phyloP scores from a whole-genome alignment of 1,284 basidiomycete genomes.

The Phellopilus nigrolimitatus region DNA sequence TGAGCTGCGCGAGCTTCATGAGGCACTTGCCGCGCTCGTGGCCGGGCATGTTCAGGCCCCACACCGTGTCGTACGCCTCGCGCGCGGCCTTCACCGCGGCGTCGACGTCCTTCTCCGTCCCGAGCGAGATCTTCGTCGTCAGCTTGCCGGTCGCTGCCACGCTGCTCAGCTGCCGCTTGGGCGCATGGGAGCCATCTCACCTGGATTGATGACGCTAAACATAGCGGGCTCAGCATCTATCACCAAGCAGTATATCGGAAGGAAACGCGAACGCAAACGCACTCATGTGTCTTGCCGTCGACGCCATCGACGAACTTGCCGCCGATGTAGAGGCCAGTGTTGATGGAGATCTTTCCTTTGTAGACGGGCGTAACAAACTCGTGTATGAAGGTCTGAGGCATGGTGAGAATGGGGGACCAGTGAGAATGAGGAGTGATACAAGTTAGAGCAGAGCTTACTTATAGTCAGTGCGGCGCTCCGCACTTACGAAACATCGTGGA shows the following conservation, averaged over 20 bases:
- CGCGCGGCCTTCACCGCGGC: slow-evolving; percentile 73
- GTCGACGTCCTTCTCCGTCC: slow-evolving; percentile 68
- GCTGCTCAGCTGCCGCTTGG: neutral
- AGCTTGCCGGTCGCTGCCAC: slow-evolving; percentile 62
- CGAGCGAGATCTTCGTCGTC: slow-evolving; percentile 66
- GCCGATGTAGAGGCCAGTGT: no score
- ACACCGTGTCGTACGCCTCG: slow-evolving; percentile 68
- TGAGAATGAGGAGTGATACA: neutral
- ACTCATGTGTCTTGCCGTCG: slow-evolving; percentile 57
- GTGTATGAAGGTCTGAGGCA: slow-evolving; percentile 42
- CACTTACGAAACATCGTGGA: no score
- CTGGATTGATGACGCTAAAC: slow-evolving; percentile 71
- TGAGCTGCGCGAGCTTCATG: slow-evolving; percentile 67
- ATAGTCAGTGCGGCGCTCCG: no score
- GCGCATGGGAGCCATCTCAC: slow-evolving; percentile 28
- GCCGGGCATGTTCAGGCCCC: slow-evolving; percentile 69
- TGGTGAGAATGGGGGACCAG: slow-evolving; percentile 13
- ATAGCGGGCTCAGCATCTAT: no score
- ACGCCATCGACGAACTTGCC: slow-evolving; percentile 72
- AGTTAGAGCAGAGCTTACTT: no score
- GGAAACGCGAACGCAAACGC: slow-evolving; percentile 36
- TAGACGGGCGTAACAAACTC: slow-evolving; percentile 60
- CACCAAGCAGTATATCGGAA: no score
- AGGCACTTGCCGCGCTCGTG: slow-evolving; percentile 59
- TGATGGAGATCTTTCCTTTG: slow-evolving; percentile 77